Evolutionary conservation across 2,329 filamentous ascomycete species (phyloP), one percentile per base, ranked within the genome.

Genomic region (Sporothrix brasiliensis): DNA sequence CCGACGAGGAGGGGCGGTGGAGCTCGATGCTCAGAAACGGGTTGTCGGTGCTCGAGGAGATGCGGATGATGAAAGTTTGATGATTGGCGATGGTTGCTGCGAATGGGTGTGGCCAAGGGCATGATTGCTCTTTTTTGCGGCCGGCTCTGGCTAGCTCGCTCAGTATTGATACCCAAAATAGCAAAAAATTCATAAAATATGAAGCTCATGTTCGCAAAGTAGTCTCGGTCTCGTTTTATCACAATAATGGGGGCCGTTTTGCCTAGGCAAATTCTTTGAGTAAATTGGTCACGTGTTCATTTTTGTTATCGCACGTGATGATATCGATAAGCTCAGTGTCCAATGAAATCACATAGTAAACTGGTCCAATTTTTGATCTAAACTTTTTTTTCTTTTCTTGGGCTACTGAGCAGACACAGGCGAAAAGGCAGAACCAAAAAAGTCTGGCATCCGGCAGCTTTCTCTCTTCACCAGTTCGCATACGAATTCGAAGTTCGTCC

Each of bases 81-180:
- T 47, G 53, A 13, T 19, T 19, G 54, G 19, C 30, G 19, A 58
- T 58, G 39, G 39, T 50, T 65, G 44, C 19, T 65, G 61, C 41
- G 61, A 65, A 65, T 65, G 61, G 61, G 61, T 65, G 61, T 24
- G 61, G 50, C 3, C 21, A 61, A 66, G 63, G 14, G 63, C 63
- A 47, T 66, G 63, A 66, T 16, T 24, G 63, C 63, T 66, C 63
- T 66, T 39, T 39, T 63, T 41, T 21, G 47, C 9, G 19, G 47
- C 27, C 41, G 63, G 63, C 63, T 34, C 19, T 52, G 16, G 27
- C 63, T 14, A 16, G 30, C 10, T 27, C n/a, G 63, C 52, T 30
- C 50, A 58, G 14, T 67, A 67, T 67, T 69, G 67, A 69, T 69
- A 69, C 67, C 67, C 67, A 69, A 69, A 61, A 41, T 44, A 53